These are phyloP conservation scores for Metschnikowia colocasiae DNA, from an alignment of 805 yeast species.

Conservation along the genomic window DNA sequence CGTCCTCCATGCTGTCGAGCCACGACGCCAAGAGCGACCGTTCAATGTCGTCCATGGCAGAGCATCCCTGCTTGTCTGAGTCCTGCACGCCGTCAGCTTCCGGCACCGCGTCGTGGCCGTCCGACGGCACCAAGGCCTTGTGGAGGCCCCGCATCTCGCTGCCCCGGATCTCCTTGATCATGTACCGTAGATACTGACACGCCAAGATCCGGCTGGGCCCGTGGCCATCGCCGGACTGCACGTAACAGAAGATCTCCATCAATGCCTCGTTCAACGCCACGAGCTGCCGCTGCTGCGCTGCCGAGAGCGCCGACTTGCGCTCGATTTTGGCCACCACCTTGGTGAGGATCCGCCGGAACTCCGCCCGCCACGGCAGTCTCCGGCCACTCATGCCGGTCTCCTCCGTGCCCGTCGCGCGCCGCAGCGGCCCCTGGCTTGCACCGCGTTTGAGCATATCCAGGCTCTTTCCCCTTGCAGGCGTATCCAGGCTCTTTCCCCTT, in stretches of 20 bases:
- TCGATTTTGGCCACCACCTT: slow-evolving; percentile 28
- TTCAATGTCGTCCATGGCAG: slow-evolving; percentile 37
- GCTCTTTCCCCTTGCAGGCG: too few relatives aligned
- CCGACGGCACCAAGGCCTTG: slow-evolving; percentile 31
- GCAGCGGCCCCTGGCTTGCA: too few relatives aligned
- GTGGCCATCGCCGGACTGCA: background rate
- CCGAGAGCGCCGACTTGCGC: slow-evolving; percentile 20
- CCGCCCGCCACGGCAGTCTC: slow-evolving; percentile 8
- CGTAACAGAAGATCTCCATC: background rate
- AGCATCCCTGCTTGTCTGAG: slow-evolving; percentile 3
- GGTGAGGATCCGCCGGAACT: slow-evolving; percentile 19
- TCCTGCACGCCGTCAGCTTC: background rate
- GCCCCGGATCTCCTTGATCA: slow-evolving; percentile 35
- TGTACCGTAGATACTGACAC: slow-evolving; percentile 38
- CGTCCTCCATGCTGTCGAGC: slow-evolving; percentile 31
- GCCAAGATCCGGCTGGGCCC: slow-evolving; percentile 24
- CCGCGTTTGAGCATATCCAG: too few relatives aligned
- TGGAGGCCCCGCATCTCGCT: slow-evolving; percentile 21
- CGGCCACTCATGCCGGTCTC: background rate
- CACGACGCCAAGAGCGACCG: slow-evolving; percentile 38
- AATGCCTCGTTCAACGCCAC: background rate
- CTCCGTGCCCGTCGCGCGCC: too few relatives aligned
- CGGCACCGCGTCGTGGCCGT: background rate
- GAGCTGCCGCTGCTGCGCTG: slow-evolving; percentile 9
- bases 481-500: too few relatives aligned